Evolutionary conservation across 169 alveolate genomes (phyloP), one percentile per base, ranked within the genome.

Genomic region (Eimeria falciformis): DNA sequence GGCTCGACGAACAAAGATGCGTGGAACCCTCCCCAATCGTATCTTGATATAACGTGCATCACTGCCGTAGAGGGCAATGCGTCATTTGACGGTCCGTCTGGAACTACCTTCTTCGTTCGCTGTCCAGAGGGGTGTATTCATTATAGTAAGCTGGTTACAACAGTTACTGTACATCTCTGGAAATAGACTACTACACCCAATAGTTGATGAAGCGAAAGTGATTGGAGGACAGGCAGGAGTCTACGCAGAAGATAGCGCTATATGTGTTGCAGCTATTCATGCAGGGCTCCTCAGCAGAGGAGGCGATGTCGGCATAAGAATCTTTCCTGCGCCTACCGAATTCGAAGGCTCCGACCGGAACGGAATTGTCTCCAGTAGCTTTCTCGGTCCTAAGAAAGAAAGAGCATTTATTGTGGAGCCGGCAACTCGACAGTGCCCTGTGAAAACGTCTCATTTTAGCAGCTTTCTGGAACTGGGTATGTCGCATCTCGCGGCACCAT

Each of bases 51-150:
- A 21, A 95, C 96, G 68, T 95, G 98, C 83, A 84, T 95, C 56
- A 95, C 96, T 25, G 81, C 95, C 17, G 86, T 92, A 18, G 96
- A 96, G 21, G 93, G 94, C 40, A 94, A 94, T 77, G 95, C 87
- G 37, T 93, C 95, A n/a, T 96, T 95, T 25, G 96, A 95, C 25
- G 96, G 97, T 37, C 95, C 97, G 45, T 91, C 95, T 7, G 98
- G 97, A 12, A 95, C 94, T 47, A 95, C 95, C 65, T 91, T 95
- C 68, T 27, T 94, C 53, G 95, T 97, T 40, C 91, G 91, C 58
- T 97, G 98, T 43, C 98, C 98, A 46, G 95, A 95, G 53, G 96
- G 96, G 78, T 97, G 98, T 92, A 94, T 92, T 47, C 96, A 95
- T 69, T 95, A 93, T 47, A 94, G 96, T 91, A 91, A 71, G 83